Evolutionary conservation across 78 protist species (phyloP), one percentile per base, ranked within the genome.

Genomic region (Chrysochromulina parva): DNA sequence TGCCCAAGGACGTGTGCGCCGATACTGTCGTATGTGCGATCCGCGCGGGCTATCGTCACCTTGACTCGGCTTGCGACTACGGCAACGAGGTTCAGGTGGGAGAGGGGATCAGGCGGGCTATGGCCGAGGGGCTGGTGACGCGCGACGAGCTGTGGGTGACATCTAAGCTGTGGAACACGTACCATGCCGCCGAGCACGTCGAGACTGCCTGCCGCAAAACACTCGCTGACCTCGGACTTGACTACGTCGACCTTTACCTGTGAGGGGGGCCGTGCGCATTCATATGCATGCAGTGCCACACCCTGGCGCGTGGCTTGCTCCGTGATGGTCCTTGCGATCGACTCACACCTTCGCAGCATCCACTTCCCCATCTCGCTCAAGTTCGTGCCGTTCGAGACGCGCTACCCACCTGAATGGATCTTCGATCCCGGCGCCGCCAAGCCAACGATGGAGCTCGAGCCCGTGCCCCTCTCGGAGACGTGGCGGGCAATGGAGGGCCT

Each of bases 401-500:
- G 91, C 19, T 90, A 90, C 66, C 93, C 90, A 28, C 93, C 90
- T 9, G 92, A 28, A 7, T 90, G 85, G 90, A 6, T 22, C 57
- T 22, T 47, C 87, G 84, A 50, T 9, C 62, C 62, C 62, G 57
- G 76, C 26, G 55, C 38, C n/a, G 47, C 55, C 87, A n/a, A 26
- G 26, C 13, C 28, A 4, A 26, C 38, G 17, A 28, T 86, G 53
- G 66, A 78, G 62, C 13, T 58, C 38, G 89, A 57, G 24, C 1
- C 3, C 38, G 91, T 94, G 1, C 92, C 97, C 13, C n/a, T 95
- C 24, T 38, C 55, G 38, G 95, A 93, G 26, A 96, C 97, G 9
- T 96, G 97, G 97, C 66, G 9, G 20, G 97, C 90, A 55, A 96
- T 96, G 97, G 97, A 96, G 82, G 92, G 65, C 47, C 81, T 96